Evolutionary conservation across 495 filamentous ascomycete genomes (phyloP).

Genomic region (Jackrogersella multiformis): DNA sequence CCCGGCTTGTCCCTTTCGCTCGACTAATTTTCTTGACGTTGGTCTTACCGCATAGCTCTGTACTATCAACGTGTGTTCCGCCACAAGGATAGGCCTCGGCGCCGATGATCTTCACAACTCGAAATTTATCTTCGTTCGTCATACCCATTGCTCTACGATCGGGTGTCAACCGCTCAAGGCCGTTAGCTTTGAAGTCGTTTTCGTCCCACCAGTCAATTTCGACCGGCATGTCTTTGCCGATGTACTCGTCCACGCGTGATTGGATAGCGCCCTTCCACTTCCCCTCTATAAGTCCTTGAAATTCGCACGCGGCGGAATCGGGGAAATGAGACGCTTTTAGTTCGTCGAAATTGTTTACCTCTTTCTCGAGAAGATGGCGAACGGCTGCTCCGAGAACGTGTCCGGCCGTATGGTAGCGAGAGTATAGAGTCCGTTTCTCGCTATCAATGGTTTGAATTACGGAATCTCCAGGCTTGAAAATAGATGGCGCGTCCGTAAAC

Average conservation of each 20-base stretch:
- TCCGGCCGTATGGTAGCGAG: constrained; percentile 70
- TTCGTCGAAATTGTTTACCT: constrained; percentile 63
- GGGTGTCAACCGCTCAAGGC: constrained; percentile 60
- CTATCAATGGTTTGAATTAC: constrained; percentile 63
- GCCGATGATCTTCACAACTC: constrained; percentile 66
- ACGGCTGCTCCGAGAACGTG: constrained; percentile 70
- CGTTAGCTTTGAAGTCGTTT: constrained; percentile 57
- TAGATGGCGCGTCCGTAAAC: constrained; percentile 46
- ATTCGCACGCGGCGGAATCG: constrained; percentile 66
- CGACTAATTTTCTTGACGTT: constrained; percentile 69
- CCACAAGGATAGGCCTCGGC: constrained; percentile 71
- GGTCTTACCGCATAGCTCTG: constrained; percentile 61
- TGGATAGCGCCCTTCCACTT: constrained; percentile 68
- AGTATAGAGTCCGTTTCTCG: constrained; percentile 64
- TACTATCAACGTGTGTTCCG: constrained; percentile 69
- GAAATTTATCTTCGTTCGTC: constrained; percentile 58
- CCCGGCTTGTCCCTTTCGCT: constrained; percentile 63
- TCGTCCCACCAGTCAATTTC: constrained; percentile 68
- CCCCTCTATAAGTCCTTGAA: constrained; percentile 66
- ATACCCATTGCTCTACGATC: constrained; percentile 54
- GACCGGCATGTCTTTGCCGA: constrained; percentile 62
- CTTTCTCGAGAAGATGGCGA: constrained; percentile 59
- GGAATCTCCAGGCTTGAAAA: constrained; percentile 50
- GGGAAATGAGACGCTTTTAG: constrained; percentile 72
- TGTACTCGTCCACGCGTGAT: constrained; percentile 59